phyloP scores from a whole-genome alignment of 345 rosid species.

The Pistacia integerrima region DNA sequence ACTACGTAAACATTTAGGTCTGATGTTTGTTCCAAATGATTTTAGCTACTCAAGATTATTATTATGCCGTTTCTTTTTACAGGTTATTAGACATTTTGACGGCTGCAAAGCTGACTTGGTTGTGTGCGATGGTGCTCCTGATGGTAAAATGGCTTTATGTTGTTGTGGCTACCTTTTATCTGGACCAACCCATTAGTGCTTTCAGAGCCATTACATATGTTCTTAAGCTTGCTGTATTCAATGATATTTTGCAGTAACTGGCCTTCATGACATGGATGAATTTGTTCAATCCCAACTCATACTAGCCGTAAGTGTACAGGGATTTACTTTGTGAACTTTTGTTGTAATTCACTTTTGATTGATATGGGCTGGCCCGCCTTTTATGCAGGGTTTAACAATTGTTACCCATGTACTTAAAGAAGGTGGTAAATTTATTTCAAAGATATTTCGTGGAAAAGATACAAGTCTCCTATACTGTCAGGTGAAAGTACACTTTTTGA shows the following conservation, averaged over 20 bases:
- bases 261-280: conserved; percentile 99
- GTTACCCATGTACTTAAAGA: conserved; percentile 84
- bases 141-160: conserved; percentile 52
- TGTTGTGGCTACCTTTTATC: conserved; percentile 10
- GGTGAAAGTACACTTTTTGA: conserved; percentile 42
- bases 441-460: conserved; percentile 99
- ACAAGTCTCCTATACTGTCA: conserved; percentile 94
- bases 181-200: neutral
- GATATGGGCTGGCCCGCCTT: conserved; percentile 2
- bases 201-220: neutral
- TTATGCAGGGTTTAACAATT: conserved; percentile 79
- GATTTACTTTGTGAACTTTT: neutral
- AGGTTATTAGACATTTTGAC: conserved; percentile 95
- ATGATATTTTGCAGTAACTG: conserved; percentile 69
- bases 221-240: conserved; percentile 15
- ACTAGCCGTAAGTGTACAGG: conserved; percentile 66
- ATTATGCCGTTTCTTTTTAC: conserved; percentile 7
- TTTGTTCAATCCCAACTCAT: conserved; percentile 96
- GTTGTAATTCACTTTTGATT: neutral
- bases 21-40: neutral
- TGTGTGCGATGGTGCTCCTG: conserved; percentile 98
- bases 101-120: conserved; percentile 98
- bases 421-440: conserved; percentile 92
- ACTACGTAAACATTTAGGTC: neutral
- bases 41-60: neutral